Percentiles rank a stretch among this genome's conserved stretches.
phyloP scores from a whole-genome alignment of 495 filamentous ascomycete genomes.

The Chaetomium cochliodes region DNA sequence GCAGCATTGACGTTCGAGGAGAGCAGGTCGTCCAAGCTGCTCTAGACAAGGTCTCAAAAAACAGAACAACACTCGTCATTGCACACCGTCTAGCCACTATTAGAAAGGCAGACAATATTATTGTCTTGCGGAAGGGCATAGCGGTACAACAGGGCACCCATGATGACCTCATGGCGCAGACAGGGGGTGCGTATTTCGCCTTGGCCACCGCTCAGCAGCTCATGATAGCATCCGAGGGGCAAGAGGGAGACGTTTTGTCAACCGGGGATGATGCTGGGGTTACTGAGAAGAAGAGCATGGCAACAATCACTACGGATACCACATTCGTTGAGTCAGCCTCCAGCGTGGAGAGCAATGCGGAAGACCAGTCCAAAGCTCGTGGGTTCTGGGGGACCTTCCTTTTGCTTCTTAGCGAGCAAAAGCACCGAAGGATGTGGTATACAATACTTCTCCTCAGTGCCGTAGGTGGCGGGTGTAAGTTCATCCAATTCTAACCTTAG shows the following conservation, averaged over 20 bases:
- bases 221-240: slow-evolving; percentile 28
- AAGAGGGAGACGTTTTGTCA: slow-evolving; percentile 19
- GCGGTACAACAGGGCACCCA: slow-evolving; percentile 73
- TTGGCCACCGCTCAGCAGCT: slow-evolving; percentile 55
- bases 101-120: slow-evolving; percentile 64
- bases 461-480: slow-evolving; percentile 53
- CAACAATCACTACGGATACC: slow-evolving; percentile 36
- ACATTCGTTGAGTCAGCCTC: slow-evolving; percentile 10
- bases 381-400: slow-evolving; percentile 49
- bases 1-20: slow-evolving; percentile 56
- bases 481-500: neutral
- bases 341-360: slow-evolving; percentile 16
- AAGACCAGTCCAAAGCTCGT: slow-evolving; percentile 28
- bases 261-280: slow-evolving; percentile 29
- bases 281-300: slow-evolving; percentile 45
- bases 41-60: slow-evolving; percentile 53
- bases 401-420: slow-evolving; percentile 50
- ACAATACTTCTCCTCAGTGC: slow-evolving; percentile 46
- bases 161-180: slow-evolving; percentile 57
- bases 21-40: slow-evolving; percentile 60
- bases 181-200: slow-evolving; percentile 56
- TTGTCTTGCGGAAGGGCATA: slow-evolving; percentile 56
- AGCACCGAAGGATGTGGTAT: slow-evolving; percentile 49
- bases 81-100: slow-evolving; percentile 61
- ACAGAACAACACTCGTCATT: slow-evolving; percentile 61